Evolutionary conservation across 2,329 filamentous ascomycete species (phyloP).

Genomic region (Laburnicola sp.): DNA sequence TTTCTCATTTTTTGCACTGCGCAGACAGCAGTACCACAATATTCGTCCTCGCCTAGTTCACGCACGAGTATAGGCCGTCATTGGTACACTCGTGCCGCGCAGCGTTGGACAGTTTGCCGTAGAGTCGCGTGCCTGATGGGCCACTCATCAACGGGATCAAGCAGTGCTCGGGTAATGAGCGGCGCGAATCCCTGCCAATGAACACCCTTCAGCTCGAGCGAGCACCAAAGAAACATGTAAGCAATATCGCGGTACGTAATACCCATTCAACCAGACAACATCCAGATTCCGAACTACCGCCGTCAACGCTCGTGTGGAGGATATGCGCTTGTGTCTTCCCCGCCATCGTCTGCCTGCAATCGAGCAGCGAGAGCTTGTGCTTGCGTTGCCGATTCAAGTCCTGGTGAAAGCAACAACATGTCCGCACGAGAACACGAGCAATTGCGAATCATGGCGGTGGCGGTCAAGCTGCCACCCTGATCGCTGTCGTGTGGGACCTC

Average conservation of each 20-base stretch:
- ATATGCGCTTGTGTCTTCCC: background rate
- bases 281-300: background rate
- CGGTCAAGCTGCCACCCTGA: slow-evolving; percentile 8
- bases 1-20: background rate
- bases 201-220: slow-evolving; percentile 6
- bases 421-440: slow-evolving; percentile 8
- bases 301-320: background rate
- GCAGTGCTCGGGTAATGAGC: slow-evolving; percentile 1
- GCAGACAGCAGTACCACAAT: slow-evolving; percentile 6
- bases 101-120: background rate
- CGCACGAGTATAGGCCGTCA: slow-evolving; percentile 10
- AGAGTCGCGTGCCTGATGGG: background rate
- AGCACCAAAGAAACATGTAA: background rate
- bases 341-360: background rate
- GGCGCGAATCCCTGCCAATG: background rate
- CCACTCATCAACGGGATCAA: slow-evolving; percentile 1
- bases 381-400: background rate
- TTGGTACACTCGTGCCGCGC: slow-evolving; percentile 14
- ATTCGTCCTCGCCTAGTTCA: slow-evolving; percentile 6
- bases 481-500: slow-evolving; percentile 15
- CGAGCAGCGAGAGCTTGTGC: background rate
- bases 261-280: background rate
- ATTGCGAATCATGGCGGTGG: slow-evolving; percentile 23
- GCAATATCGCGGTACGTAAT: slow-evolving; percentile 5
- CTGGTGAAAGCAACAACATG: background rate